Percentiles rank a stretch among this genome's conserved stretches.
Evolutionary conservation across 805 yeast species (phyloP).

Genomic region (Wickerhamomyces strasburgensis): DNA sequence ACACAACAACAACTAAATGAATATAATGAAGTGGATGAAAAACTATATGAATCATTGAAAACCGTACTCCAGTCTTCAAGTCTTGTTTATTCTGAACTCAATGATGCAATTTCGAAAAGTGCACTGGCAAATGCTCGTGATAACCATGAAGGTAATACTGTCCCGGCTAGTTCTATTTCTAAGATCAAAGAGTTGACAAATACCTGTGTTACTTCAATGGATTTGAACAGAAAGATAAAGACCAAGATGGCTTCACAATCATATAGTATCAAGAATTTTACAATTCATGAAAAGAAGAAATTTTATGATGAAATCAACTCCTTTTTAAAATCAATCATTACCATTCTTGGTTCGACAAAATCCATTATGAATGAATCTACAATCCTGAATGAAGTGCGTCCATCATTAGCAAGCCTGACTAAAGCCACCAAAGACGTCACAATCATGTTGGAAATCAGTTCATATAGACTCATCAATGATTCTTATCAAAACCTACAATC

Average conservation of each 20-base stretch:
- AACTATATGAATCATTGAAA: constrained; percentile 58
- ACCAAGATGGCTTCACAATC: constrained; percentile 41
- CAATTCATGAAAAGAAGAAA: constrained; percentile 47
- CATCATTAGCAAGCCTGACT: constrained; percentile 75
- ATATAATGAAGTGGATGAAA: constrained; percentile 56
- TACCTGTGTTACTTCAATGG: constrained; percentile 77
- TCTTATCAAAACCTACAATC: constrained; percentile 6
- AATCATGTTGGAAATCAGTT: constrained; percentile 67
- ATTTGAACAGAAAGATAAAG: constrained; percentile 65
- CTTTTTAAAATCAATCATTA: constrained; percentile 77
- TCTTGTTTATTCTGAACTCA: constrained; percentile 71
- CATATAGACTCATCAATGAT: constrained; percentile 35
- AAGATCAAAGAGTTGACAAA: constrained; percentile 73
- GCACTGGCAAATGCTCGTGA: constrained; percentile 50
- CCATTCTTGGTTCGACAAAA: constrained; percentile 79
- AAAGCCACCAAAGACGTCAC: constrained; percentile 91
- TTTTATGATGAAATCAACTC: constrained; percentile 85
- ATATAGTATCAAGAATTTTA: constrained; percentile 32
- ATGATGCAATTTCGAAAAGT: constrained; percentile 58
- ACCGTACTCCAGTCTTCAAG: constrained; percentile 66
- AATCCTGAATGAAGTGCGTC: constrained; percentile 69
- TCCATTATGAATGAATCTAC: constrained; percentile 78
- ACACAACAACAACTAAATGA: constrained; percentile 26
- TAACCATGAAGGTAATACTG: constrained; percentile 27
- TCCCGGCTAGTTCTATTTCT: constrained; percentile 39